Evolutionary conservation across 2,329 filamentous ascomycete genomes (phyloP).

Genomic region (Colletotrichum ledebouriae): DNA sequence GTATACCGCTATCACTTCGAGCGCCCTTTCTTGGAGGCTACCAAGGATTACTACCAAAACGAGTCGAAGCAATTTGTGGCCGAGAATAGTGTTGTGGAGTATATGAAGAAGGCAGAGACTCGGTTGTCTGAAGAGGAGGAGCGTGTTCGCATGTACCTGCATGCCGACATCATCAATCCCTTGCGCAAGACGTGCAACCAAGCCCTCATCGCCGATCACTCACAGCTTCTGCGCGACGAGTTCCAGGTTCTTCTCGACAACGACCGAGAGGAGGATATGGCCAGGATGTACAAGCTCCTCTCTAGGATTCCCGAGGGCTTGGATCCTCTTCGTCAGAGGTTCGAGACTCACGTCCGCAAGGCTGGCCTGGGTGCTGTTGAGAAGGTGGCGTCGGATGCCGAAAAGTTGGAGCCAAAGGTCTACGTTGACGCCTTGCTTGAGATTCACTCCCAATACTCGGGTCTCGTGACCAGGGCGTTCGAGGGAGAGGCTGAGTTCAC

Average conservation of each 20-base stretch:
- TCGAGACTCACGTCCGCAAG: slow-evolving; percentile 93
- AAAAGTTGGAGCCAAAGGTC: slow-evolving; percentile 93
- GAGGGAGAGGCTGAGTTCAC: slow-evolving; percentile 97
- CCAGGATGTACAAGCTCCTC: slow-evolving; percentile 94
- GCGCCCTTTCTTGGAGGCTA: slow-evolving; percentile 88
- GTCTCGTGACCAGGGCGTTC: slow-evolving; percentile 91
- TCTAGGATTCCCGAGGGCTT: slow-evolving; percentile 91
- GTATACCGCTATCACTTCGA: slow-evolving; percentile 96
- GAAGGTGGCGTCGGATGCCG: slow-evolving; percentile 87
- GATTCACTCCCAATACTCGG: slow-evolving; percentile 93
- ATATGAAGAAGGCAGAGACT: slow-evolving; percentile 98
- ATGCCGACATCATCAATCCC: slow-evolving; percentile 86
- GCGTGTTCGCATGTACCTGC: slow-evolving; percentile 90
- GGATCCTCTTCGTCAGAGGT: slow-evolving; percentile 86
- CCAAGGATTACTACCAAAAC: slow-evolving; percentile 86
- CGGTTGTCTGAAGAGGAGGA: slow-evolving; percentile 94
- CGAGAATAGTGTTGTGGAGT: slow-evolving; percentile 97
- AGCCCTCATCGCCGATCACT: slow-evolving; percentile 91
- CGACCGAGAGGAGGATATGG: slow-evolving; percentile 94
- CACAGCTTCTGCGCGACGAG: slow-evolving; percentile 87
- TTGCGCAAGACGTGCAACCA: slow-evolving; percentile 91
- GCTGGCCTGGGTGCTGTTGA: slow-evolving; percentile 89
- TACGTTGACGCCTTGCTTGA: slow-evolving; percentile 96
- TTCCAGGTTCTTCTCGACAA: slow-evolving; percentile 95
- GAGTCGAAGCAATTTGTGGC: slow-evolving; percentile 96